Evolutionary conservation across 139 green algal species (phyloP).

Genomic region (Yamagishiella unicocca): DNA sequence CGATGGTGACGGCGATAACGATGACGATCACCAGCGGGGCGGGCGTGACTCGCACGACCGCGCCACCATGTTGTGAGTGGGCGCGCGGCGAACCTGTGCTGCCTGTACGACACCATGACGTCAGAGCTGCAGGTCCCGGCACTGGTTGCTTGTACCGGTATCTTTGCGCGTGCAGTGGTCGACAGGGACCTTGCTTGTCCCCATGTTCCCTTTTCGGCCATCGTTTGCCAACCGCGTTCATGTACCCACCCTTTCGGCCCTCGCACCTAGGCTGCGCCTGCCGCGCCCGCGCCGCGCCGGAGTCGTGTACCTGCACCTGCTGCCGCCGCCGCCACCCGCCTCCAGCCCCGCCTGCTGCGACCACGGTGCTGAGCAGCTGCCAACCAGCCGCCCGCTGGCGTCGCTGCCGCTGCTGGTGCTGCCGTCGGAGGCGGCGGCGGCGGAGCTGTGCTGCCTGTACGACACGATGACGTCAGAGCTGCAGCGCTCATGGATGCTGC

Average conservation of each 20-base stretch:
- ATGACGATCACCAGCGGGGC: too few relatives aligned
- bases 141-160: too few relatives aligned
- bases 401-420: constrained; percentile 29
- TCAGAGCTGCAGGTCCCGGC: background rate
- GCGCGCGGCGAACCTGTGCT: constrained; percentile 11
- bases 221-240: too few relatives aligned
- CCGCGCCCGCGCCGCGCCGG: background rate
- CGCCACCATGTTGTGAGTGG: too few relatives aligned
- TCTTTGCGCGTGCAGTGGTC: too few relatives aligned
- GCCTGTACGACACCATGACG: background rate
- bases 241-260: background rate
- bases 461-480: background rate
- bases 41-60: too few relatives aligned
- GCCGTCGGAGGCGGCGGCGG: background rate
- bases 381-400: background rate
- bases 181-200: too few relatives aligned
- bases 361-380: background rate
- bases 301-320: constrained; percentile 19
- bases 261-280: constrained; percentile 1
- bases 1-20: background rate
- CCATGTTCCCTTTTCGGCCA: too few relatives aligned
- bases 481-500: background rate
- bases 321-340: background rate
- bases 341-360: background rate
- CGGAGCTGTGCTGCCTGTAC: constrained; percentile 10